These are phyloP conservation scores for Meredithiella fracta DNA, from an alignment of 2,329 filamentous ascomycete genomes.

Conservation along the genomic window DNA sequence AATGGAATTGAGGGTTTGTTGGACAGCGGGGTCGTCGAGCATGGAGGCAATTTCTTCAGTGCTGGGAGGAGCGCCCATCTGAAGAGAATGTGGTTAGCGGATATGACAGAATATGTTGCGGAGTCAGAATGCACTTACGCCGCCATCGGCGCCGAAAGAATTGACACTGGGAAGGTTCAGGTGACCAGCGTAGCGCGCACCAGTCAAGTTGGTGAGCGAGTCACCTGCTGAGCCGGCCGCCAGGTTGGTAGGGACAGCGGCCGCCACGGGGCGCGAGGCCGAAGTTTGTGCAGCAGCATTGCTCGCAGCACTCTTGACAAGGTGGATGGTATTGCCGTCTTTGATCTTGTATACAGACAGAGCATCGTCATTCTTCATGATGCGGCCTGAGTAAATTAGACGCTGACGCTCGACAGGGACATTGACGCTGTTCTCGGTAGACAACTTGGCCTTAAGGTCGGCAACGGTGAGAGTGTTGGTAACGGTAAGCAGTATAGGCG, in stretches of 20 bases:
- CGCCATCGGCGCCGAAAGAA: constrained; percentile 85
- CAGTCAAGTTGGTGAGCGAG: constrained; percentile 75
- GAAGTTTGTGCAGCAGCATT: constrained; percentile 41
- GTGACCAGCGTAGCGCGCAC: constrained; percentile 84
- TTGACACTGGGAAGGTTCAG: constrained; percentile 74
- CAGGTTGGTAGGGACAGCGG: constrained; percentile 53
- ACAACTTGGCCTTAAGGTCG: constrained; percentile 81
- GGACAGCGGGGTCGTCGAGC: constrained; percentile 75
- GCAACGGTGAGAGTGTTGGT: constrained; percentile 57
- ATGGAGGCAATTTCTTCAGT: constrained; percentile 69
- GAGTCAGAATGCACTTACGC: constrained; percentile 43
- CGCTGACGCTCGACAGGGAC: constrained; percentile 78
- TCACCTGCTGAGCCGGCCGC: constrained; percentile 74
- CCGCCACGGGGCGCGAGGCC: constrained; percentile 25
- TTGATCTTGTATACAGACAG: constrained; percentile 86
- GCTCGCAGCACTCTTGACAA: constrained; percentile 91
- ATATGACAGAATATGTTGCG: neutral
- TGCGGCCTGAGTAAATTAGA: constrained; percentile 90
- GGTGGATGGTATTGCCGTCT: constrained; percentile 83
- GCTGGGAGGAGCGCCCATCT: constrained; percentile 82
- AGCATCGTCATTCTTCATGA: constrained; percentile 87
- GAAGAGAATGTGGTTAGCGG: constrained; percentile 4
- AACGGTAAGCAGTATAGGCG: constrained; percentile 69
- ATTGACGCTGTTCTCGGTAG: constrained; percentile 66
- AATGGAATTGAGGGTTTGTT: constrained; percentile 80